phyloP scores from a whole-genome alignment of 2,329 filamentous ascomycete species.

The Aspergillus sp. region DNA sequence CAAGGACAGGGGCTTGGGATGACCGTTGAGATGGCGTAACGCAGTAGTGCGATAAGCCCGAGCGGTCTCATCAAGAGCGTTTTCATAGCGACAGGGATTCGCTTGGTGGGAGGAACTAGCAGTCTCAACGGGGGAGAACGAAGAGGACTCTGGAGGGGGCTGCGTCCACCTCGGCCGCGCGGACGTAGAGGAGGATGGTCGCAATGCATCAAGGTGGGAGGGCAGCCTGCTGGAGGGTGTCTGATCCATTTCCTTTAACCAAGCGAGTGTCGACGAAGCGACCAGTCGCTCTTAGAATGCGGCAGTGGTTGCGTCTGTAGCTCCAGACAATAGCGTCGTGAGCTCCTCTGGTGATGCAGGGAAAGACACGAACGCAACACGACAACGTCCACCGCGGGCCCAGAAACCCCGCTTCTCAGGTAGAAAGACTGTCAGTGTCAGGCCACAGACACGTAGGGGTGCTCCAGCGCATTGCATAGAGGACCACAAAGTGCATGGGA shows the following conservation, averaged over 20 bases:
- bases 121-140: slow-evolving; percentile 18
- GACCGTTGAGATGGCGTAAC: slow-evolving; percentile 34
- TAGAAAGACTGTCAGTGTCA: slow-evolving; percentile 8
- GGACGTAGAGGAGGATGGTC: slow-evolving; percentile 32
- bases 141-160: slow-evolving; percentile 6
- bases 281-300: slow-evolving; percentile 8
- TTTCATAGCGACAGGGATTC: slow-evolving; percentile 25
- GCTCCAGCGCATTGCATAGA: slow-evolving; percentile 14
- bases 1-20: slow-evolving; percentile 25
- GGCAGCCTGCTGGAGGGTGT: slow-evolving; percentile 27
- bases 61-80: slow-evolving; percentile 31
- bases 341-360: slow-evolving; percentile 9
- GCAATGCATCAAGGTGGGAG: slow-evolving; percentile 27
- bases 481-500: slow-evolving; percentile 15
- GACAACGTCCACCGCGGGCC: slow-evolving; percentile 5
- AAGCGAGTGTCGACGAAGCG: slow-evolving; percentile 5
- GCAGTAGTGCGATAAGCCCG: slow-evolving; percentile 32
- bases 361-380: slow-evolving; percentile 13
- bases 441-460: slow-evolving; percentile 19
- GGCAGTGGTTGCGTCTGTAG: slow-evolving; percentile 11
- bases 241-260: slow-evolving; percentile 32
- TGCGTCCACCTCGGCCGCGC: slow-evolving; percentile 34
- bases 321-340: slow-evolving; percentile 7
- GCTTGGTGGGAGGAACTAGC: slow-evolving; percentile 24
- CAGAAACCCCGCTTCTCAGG: slow-evolving; percentile 14